Evolutionary conservation across 1,284 basidiomycete species (phyloP), one percentile per base, ranked within the genome.

Genomic region (Thecaphora thlaspeos): DNA sequence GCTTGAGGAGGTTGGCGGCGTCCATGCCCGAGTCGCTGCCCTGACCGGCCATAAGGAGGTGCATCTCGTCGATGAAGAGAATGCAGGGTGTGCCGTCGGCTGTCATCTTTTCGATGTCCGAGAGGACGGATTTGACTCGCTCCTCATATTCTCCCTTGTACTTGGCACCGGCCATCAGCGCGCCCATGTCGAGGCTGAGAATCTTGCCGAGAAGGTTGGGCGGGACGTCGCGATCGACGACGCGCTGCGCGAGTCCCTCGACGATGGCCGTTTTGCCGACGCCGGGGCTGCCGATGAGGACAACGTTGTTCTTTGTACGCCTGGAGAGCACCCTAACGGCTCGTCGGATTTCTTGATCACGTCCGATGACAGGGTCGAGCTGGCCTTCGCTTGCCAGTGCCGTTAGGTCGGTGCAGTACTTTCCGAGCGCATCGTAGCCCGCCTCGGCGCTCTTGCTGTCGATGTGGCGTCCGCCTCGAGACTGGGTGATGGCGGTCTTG

Each of bases 141-240:
- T 98, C 94, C 80, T 98, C 94, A 80, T 93, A 98, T 80, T 97
- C 91, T 56, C 93, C 93, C 79, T 91, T 91, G 82, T 90, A 94
- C 79, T 91, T 92, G 32, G 91, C 93, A 48, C 94, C 91, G 7
- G 92, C 91, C 88, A 93, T 94, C 55, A 96, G 84, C 0, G 92
- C 89, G 64, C 91, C 94, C 86, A 96, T 89, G 78, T 96, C 93
- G 22, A 92, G 82, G 9, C 47, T 67, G 54, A 87, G 89, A n/a
- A 96, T 82, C 28, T 89, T 85, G 34, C 86, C 86, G 48, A 95
- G 83, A 24, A 95, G 83, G 55, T 83, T 85, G n/a, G 90, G 90
- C 23, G 93, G 92, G 5, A 96, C 91, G 79, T 96, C 91, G 49
- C 91, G 86, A 73, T 94, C 91, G 74, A 96, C 86, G 59, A 96